Evolutionary conservation across 176 grass and related monocot species (phyloP), one percentile per base, ranked within the genome.

Genomic region (Bothriochloa decipiens): DNA sequence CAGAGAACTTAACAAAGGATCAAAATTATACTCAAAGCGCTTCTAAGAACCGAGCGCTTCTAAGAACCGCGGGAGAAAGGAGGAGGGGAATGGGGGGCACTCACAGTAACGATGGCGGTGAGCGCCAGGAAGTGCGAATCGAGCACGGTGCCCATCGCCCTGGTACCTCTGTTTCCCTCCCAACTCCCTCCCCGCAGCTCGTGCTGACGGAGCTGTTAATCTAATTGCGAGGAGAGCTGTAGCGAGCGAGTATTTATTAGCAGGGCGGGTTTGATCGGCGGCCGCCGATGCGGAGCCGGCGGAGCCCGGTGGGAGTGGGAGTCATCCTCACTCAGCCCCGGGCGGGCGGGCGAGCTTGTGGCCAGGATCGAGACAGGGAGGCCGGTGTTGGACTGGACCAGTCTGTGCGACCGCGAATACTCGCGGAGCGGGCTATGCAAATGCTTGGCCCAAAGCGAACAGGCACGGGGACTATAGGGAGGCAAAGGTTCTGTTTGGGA

Each of bases 51-150:
- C 16, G 18, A 17, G 16, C n/a, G n/a, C n/a, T n/a, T n/a, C n/a
- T n/a, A n/a, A n/a, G n/a, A n/a, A n/a, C n/a, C n/a, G n/a, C n/a
- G n/a, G n/a, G n/a, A n/a, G n/a, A n/a, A n/a, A 18, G 20, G 22
- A 18, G 43, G 72, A 17, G 29, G 4, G 62, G 29, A 79, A 4
- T 29, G 25, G 26, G 26, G 23, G 12, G 12, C 62, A 65, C 62
- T 29, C 46, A 98, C 96, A 8, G 96, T 98, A 66, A 98, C 96
- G 84, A 98, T 83, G 86, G 96, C 96, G 8, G 96, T 95, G 49
- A 98, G 91, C 60, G 91, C 96, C 83, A 98, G 62, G 86, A 98
- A 93, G 87, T 93, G 91, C 25, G 96, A 95, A 71, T 98, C 96
- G 46, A 95, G 49, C 50, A 93, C 91, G 64, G 96, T 94, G 20